Evolutionary conservation across 164 flowering plant genomes (phyloP).

Genomic region (Umbilicus rupestris): DNA sequence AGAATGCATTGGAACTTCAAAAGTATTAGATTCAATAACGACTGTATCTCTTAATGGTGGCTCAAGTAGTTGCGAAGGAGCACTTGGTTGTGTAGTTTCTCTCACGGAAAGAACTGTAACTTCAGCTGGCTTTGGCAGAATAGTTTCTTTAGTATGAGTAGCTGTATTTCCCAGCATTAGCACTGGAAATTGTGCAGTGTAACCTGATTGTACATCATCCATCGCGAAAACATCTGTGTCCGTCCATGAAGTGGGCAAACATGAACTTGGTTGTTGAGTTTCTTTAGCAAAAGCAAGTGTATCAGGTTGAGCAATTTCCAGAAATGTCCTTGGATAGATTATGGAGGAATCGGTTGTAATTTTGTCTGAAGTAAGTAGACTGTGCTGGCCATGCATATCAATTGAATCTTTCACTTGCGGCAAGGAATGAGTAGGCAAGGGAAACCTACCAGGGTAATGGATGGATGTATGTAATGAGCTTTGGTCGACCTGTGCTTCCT

Average conservation of each 20-base stretch:
- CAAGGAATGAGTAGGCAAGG: not conserved
- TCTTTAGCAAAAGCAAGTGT: not conserved
- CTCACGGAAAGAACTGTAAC: not conserved
- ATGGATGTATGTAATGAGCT: not conserved
- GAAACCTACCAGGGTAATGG: not conserved
- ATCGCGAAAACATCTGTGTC: not conserved
- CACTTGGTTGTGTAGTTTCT: constrained; percentile 19
- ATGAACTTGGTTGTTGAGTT: not conserved
- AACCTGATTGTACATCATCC: not conserved
- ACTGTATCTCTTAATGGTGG: constrained; percentile 13
- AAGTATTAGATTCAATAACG: constrained; percentile 8
- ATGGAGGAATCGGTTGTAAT: not conserved
- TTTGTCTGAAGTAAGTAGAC: not conserved
- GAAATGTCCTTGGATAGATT: not conserved
- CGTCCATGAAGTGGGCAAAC: not conserved
- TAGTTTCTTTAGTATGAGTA: not conserved
- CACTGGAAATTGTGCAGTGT: not conserved
- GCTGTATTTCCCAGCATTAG: not conserved
- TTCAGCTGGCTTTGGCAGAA: not conserved
- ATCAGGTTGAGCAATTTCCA: not conserved
- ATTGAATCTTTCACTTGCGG: not conserved
- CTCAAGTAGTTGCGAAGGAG: constrained; percentile 6
- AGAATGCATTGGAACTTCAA: constrained; percentile 13
- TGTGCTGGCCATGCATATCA: not conserved
- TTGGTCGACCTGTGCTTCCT: too few species aligned